A percentile compares a stretch with the other conserved stretches of the same genome.
phyloP scores from a whole-genome alignment of 2,329 filamentous ascomycete genomes.

The Lachnellula suecica region DNA sequence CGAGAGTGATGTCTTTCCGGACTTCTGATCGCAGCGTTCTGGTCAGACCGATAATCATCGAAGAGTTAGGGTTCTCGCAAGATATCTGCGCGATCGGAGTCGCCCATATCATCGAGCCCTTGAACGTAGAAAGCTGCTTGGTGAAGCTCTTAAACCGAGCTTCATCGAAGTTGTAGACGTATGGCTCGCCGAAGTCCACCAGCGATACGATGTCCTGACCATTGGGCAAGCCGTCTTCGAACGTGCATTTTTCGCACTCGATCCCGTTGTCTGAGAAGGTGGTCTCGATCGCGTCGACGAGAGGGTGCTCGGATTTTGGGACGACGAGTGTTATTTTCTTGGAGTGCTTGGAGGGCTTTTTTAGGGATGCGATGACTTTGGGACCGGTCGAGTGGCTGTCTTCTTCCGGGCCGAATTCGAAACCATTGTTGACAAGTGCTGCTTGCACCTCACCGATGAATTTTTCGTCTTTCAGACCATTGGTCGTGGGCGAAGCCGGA shows the following conservation, averaged over 20 bases:
- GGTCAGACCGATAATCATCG: constrained; percentile 15
- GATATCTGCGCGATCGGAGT: constrained; percentile 17
- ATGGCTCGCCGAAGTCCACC: constrained; percentile 25
- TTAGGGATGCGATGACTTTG: neutral
- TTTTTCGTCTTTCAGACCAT: neutral
- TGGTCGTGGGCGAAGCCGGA: neutral
- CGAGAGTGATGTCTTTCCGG: constrained; percentile 14
- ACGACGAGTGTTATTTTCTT: constrained; percentile 6
- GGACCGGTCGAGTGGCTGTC: neutral
- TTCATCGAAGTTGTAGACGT: constrained; percentile 24
- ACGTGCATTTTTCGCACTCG: constrained; percentile 1
- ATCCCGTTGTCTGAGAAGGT: neutral
- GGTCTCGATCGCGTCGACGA: neutral
- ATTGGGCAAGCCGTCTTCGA: constrained; percentile 15
- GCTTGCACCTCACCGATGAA: neutral
- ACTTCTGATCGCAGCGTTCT: constrained; percentile 22
- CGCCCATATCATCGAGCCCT: constrained; percentile 18
- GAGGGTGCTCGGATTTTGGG: neutral
- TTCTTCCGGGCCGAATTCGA: neutral
- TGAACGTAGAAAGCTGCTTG: constrained; percentile 5
- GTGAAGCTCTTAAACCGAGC: constrained; percentile 11
- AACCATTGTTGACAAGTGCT: neutral
- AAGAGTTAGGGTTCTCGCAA: constrained; percentile 18
- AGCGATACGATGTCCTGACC: constrained; percentile 24
- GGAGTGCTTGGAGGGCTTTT: neutral